Percentiles rank a stretch among this genome's conserved stretches.
Conservation (phyloP, 2,329 filamentous ascomycete genomes). For the Claviceps pusilla region DNA sequence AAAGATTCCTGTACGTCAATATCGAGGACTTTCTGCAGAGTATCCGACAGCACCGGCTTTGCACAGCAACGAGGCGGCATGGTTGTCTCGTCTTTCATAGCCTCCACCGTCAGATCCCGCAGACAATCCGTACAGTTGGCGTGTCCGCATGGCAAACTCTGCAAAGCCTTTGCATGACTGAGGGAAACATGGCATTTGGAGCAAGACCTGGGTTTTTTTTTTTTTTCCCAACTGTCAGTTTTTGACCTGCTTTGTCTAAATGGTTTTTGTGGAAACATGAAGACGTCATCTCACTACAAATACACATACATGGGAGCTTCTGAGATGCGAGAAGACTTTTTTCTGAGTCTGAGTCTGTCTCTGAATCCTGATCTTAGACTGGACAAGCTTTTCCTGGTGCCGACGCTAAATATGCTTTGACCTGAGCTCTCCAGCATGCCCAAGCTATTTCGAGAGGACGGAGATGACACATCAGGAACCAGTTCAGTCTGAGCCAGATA, state of each 20-base stretch:
- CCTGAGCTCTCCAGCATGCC: constrained; percentile 16
- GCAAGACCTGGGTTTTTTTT: constrained; percentile 30
- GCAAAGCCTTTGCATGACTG: constrained; percentile 24
- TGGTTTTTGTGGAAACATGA: background rate
- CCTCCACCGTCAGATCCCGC: constrained; percentile 37
- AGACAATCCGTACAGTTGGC: constrained; percentile 42
- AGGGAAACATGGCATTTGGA: constrained; percentile 42
- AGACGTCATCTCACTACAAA: background rate
- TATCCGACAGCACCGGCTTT: constrained; percentile 34
- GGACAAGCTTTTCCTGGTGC: constrained; percentile 29
- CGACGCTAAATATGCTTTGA: constrained; percentile 29
- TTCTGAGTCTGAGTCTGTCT: constrained; percentile 27
- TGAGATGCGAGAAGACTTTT: constrained; percentile 19
- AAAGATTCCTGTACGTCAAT: constrained; percentile 39
- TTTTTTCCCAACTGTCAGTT: background rate
- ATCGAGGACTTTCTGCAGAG: constrained; percentile 33
- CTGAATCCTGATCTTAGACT: constrained; percentile 31
- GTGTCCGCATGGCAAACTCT: constrained; percentile 42
- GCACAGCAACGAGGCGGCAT: constrained; percentile 50
- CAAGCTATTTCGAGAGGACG: constrained; percentile 21
- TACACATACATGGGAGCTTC: constrained; percentile 19
- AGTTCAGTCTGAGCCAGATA: constrained; percentile 32
- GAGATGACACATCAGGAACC: constrained; percentile 27
- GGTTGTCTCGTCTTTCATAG: constrained; percentile 39
- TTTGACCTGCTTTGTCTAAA: background rate